Evolutionary conservation across 441 rosid species (phyloP).

Genomic region (Isatis lusitanica): DNA sequence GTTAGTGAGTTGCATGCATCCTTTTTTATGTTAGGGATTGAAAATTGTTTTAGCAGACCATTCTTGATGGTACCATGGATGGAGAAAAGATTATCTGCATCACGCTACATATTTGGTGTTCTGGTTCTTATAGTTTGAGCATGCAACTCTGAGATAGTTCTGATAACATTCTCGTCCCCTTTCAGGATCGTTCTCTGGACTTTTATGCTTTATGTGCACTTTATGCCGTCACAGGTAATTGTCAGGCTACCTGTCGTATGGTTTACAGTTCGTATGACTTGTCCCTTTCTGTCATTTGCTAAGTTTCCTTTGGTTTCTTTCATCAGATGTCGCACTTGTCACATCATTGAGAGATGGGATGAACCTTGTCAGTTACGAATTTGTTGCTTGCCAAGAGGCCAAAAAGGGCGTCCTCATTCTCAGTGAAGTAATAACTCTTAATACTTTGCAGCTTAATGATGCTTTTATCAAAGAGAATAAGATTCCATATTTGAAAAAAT

Average conservation of each 20-base stretch:
- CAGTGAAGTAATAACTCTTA: slow-evolving; percentile 70
- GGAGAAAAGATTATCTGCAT: background rate
- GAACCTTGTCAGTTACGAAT: slow-evolving; percentile 99
- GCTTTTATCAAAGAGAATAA: background rate
- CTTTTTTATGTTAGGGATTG: background rate
- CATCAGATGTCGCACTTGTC: slow-evolving; percentile 92
- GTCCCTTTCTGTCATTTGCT: background rate
- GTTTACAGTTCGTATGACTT: slow-evolving; percentile 15
- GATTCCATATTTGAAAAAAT: background rate
- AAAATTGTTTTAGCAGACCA: background rate
- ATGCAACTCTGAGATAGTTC: background rate
- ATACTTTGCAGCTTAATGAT: background rate
- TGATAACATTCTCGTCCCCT: slow-evolving; percentile 18
- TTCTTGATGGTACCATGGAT: background rate
- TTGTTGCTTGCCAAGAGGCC: slow-evolving; percentile 96
- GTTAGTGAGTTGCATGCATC: background rate
- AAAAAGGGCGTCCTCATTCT: slow-evolving; percentile 99
- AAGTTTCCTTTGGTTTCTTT: slow-evolving; percentile 14
- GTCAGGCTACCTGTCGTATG: background rate
- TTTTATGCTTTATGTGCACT: slow-evolving; percentile 80
- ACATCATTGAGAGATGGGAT: slow-evolving; percentile 98
- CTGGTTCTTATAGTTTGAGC: slow-evolving; percentile 5
- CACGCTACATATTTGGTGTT: slow-evolving; percentile 1
- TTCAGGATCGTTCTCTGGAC: slow-evolving; percentile 99
- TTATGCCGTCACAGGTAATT: slow-evolving; percentile 94